Conservation (phyloP, 106 monocot species). For the Apostasia ramifera region DNA sequence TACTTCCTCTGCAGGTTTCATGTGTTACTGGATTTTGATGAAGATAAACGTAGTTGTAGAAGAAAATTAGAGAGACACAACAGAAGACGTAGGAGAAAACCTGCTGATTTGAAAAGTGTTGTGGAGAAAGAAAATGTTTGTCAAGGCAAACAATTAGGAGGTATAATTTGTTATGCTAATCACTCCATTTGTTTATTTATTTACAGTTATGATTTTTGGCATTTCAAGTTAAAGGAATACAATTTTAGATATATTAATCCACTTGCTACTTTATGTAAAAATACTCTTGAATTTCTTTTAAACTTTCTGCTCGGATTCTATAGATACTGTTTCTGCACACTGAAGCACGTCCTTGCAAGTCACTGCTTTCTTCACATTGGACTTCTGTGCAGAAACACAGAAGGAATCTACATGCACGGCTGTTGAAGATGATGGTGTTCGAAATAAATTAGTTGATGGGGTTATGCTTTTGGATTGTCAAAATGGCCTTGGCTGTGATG, state of each 20-base stretch:
- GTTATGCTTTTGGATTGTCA: constrained; percentile 45
- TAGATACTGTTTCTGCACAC: too few species aligned
- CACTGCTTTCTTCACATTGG: neutral
- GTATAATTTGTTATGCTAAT: constrained; percentile 34
- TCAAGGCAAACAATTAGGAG: constrained; percentile 12
- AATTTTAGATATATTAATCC: too few species aligned
- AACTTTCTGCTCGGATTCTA: neutral
- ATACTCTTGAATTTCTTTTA: too few species aligned
- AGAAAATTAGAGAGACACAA: constrained; percentile 91
- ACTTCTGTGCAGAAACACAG: constrained; percentile 19
- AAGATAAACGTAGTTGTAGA: constrained; percentile 96
- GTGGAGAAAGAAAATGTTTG: constrained; percentile 36
- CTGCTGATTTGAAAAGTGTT: constrained; percentile 30
- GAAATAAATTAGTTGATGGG: constrained; percentile 31
- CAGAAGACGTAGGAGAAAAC: constrained; percentile 73
- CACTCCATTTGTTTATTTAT: neutral
- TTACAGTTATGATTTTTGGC: too few species aligned
- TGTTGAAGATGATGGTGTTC: constrained; percentile 16
- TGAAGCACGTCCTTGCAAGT: neutral
- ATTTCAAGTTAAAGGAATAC: too few species aligned
- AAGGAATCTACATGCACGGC: constrained; percentile 23
- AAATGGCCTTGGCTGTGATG: constrained; percentile 40
- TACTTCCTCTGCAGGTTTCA: constrained; percentile 55
- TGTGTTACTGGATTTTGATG: constrained; percentile 83
- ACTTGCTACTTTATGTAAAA: too few species aligned